Percentiles rank a stretch among this genome's conserved stretches.
Evolutionary conservation across 495 filamentous ascomycete genomes (phyloP).

Genomic region (Amniculicola lignicola): DNA sequence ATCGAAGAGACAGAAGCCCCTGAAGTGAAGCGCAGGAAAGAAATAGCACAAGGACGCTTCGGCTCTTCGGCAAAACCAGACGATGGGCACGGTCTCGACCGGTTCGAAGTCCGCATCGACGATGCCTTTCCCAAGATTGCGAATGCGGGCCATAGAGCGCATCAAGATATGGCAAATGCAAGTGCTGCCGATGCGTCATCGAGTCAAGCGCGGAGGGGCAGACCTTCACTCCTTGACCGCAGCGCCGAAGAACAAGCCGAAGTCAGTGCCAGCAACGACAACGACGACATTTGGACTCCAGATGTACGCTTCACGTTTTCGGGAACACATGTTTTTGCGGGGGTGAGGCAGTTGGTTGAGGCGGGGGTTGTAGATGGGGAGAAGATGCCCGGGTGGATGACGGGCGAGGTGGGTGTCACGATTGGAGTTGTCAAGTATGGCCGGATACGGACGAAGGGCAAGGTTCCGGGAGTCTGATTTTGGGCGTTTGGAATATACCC

Average conservation of each 20-base stretch:
- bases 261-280: conserved; percentile 5
- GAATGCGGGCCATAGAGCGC: neutral
- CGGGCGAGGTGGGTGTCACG: conserved; percentile 78
- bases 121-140: conserved; percentile 18
- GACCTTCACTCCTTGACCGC: conserved; percentile 20
- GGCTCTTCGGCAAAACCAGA: conserved; percentile 47
- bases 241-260: conserved; percentile 21
- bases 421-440: conserved; percentile 63
- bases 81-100: conserved; percentile 59
- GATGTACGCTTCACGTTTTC: conserved; percentile 64
- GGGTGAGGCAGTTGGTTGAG: conserved; percentile 72
- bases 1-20: conserved; percentile 43
- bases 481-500: conserved; percentile 4
- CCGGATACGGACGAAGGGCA: conserved; percentile 41
- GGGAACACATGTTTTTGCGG: conserved; percentile 77
- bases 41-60: conserved; percentile 46
- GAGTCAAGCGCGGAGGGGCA: conserved; percentile 11
- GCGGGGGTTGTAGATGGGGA: conserved; percentile 67
- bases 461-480: conserved; percentile 15
- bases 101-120: conserved; percentile 51
- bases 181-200: neutral
- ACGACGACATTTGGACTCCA: conserved; percentile 48
- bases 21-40: conserved; percentile 11
- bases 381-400: conserved; percentile 87
- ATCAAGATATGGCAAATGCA: neutral